Conservation (phyloP, 345 rosid genomes). For the Excoecaria cochinchinensis region DNA sequence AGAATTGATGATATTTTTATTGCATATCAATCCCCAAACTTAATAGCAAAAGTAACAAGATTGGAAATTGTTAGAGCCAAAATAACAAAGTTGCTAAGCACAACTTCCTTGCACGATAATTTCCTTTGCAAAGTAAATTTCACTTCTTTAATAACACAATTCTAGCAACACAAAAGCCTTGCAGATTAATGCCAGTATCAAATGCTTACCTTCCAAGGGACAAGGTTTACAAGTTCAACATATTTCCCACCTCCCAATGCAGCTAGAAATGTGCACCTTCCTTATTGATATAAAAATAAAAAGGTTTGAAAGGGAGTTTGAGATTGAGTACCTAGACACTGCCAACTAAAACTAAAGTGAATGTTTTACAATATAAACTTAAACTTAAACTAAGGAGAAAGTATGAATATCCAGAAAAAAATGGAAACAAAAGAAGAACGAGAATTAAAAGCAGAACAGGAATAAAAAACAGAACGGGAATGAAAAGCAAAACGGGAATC, state of each 20-base stretch:
- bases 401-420: too few species aligned
- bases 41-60: neutral
- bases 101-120: neutral
- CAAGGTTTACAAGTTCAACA: constrained; percentile 89
- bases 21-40: neutral
- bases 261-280: too few species aligned
- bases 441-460: too few species aligned
- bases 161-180: neutral
- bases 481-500: too few species aligned
- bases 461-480: too few species aligned
- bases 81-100: neutral
- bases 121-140: neutral
- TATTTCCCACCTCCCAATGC: constrained; percentile 85
- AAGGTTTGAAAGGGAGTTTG: too few species aligned
- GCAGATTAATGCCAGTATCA: neutral
- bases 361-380: too few species aligned
- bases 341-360: too few species aligned
- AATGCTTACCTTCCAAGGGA: constrained; percentile 85
- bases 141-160: neutral
- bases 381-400: too few species aligned
- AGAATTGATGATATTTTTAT: neutral
- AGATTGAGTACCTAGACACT: too few species aligned
- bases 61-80: neutral
- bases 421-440: too few species aligned
- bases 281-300: too few species aligned